Evolutionary conservation across 768 basidiomycete species (phyloP), one percentile per base, ranked within the genome.

Genomic region (Cystofilobasidium ferigula): DNA sequence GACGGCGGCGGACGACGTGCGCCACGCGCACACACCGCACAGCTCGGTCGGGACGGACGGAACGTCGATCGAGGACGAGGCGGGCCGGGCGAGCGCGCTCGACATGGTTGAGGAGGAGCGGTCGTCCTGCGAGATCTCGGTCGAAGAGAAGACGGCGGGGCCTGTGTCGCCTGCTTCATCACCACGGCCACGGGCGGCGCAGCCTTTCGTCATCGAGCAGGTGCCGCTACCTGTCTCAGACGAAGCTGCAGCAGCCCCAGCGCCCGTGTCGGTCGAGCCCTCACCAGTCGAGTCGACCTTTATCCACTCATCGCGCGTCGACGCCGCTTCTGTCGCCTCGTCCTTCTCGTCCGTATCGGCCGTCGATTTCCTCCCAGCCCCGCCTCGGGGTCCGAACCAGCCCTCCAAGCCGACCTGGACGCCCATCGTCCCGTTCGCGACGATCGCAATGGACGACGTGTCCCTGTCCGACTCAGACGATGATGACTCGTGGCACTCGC

Each of bases 381-480:
- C 10, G 40, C 26, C 10, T 3, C 51, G 51, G 45, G 22, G 45
- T 6, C n/a, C 9, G 20, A 20, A n/a, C 14, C 4, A 12, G 40
- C 4, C 22, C 45, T n/a, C 45, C 22, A 54, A 54, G 51, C 51
- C 51, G 30, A 54, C 38, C 9, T 60, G 58, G 48, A 67, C 54
- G 60, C 65, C 58, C 30, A 67, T 67, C 38, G 30, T 67, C 22
- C 60, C 65, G 26, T 61, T 61, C 40, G 48, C 59, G 36, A 67
- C 60, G 9, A 53, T 61, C 32, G 58, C 54, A n/a, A 35, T 62
- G n/a, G 65, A 67, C 56, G 60, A 62, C 24, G 59, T 57, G 40
- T 48, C 24, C 7, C 34, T 54, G 16, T 67, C 65, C 10, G 60
- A 53, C 42, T 61, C 59, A 14, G 60, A 61, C 35, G 58, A 60